A percentile compares a stretch with the other conserved stretches of the same genome.
Evolutionary conservation across 805 yeast species (phyloP).

Genomic region (Saccharomycopsis schoenii): DNA sequence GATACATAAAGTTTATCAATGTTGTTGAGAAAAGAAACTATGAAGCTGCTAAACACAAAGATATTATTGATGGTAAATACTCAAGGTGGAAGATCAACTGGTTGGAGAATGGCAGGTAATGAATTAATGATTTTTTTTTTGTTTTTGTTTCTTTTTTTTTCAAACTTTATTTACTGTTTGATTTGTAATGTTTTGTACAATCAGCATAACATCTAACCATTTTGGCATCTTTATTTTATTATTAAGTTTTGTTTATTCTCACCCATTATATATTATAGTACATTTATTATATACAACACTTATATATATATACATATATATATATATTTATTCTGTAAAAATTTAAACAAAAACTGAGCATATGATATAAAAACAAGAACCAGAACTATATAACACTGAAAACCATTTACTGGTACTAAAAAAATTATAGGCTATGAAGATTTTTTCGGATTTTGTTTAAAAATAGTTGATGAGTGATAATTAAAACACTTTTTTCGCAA

Average conservation of each 20-base stretch:
- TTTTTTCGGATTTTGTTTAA: too few species aligned
- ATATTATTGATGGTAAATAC: neutral
- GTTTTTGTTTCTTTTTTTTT: neutral
- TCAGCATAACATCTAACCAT: neutral
- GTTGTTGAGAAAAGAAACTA: neutral
- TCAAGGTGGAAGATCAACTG: conserved; percentile 2
- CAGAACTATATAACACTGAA: neutral
- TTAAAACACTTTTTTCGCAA: too few species aligned
- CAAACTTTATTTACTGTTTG: neutral
- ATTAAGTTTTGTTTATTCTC: neutral
- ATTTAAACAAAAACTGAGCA: neutral
- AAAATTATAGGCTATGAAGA: too few species aligned
- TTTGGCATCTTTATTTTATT: neutral
- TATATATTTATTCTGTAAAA: neutral
- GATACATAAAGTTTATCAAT: neutral
- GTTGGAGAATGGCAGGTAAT: neutral
- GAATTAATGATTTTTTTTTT: neutral
- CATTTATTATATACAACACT: neutral
- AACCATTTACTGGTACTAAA: too few species aligned
- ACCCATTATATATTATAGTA: neutral
- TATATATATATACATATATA: neutral
- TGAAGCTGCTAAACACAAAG: neutral
- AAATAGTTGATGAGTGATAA: too few species aligned
- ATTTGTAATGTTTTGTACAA: neutral
- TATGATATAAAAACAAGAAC: neutral